Percentiles rank a stretch among this genome's conserved stretches.
Evolutionary conservation across 2,329 filamentous ascomycete genomes (phyloP).

Genomic region (Aureobasidium sp.): DNA sequence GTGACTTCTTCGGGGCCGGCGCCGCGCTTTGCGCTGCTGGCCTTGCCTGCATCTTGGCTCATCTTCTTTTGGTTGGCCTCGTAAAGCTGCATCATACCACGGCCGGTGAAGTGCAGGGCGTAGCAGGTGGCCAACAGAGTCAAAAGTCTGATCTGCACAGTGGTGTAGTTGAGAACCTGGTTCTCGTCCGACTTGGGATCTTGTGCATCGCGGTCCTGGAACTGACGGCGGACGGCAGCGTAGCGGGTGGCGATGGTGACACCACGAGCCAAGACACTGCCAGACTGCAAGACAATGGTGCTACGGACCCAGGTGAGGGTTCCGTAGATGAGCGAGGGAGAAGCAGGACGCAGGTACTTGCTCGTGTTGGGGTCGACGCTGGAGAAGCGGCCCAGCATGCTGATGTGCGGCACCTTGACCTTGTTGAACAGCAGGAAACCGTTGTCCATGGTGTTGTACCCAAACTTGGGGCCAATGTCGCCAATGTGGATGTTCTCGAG

Average conservation of each 20-base stretch:
- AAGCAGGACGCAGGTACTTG: conserved; percentile 59
- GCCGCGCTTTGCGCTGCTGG: conserved; percentile 41
- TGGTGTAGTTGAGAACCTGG: conserved; percentile 71
- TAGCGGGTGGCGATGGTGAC: conserved; percentile 73
- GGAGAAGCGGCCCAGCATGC: conserved; percentile 66
- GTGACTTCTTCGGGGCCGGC: conserved; percentile 61
- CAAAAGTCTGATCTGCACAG: conserved; percentile 67
- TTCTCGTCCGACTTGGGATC: conserved; percentile 56
- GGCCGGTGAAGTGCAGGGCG: conserved; percentile 71
- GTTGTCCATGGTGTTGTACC: conserved; percentile 76
- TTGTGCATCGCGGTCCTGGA: conserved; percentile 63
- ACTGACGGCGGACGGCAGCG: conserved; percentile 65
- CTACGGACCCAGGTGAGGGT: conserved; percentile 69
- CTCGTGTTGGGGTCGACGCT: conserved; percentile 58
- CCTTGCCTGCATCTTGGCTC: conserved; percentile 37
- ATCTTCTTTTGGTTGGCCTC: conserved; percentile 64
- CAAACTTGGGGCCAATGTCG: conserved; percentile 74
- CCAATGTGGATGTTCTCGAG: conserved; percentile 64
- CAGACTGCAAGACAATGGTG: conserved; percentile 65
- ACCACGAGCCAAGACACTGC: conserved; percentile 62
- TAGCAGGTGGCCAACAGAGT: conserved; percentile 66
- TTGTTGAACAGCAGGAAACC: conserved; percentile 72
- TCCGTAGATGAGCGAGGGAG: conserved; percentile 62
- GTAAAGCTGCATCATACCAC: conserved; percentile 67
- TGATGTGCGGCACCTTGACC: conserved; percentile 64